A percentile compares a stretch with the other conserved stretches of the same genome.
Evolutionary conservation across 2,329 filamentous ascomycete species (phyloP).

Genomic region (Xylariaceae sp.): DNA sequence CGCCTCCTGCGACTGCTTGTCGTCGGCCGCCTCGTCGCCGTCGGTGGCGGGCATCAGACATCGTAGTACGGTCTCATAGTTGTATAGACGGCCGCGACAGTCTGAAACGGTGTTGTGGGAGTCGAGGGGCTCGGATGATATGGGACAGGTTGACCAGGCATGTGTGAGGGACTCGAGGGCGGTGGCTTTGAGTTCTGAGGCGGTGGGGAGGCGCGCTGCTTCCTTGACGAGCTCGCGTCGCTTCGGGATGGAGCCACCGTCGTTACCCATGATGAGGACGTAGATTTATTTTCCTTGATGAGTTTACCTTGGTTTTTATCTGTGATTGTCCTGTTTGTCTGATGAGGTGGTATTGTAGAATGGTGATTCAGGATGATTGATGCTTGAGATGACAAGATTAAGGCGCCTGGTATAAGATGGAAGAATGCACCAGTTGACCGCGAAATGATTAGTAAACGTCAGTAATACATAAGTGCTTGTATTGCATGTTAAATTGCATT

Average conservation of each 20-base stretch:
- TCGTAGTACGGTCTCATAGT: constrained; percentile 83
- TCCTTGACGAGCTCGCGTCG: constrained; percentile 94
- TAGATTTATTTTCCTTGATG: neutral
- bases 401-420: too few species aligned
- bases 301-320: neutral
- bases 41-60: constrained; percentile 54
- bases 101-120: constrained; percentile 75
- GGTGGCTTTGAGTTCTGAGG: constrained; percentile 82
- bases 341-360: neutral
- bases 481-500: too few species aligned
- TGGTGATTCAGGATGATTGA: neutral
- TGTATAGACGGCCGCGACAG: constrained; percentile 78
- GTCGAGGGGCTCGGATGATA: constrained; percentile 72
- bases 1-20: constrained; percentile 16
- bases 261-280: constrained; percentile 72
- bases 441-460: too few species aligned
- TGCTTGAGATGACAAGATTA: neutral
- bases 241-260: constrained; percentile 93
- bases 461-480: too few species aligned
- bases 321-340: neutral
- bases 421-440: too few species aligned
- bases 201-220: constrained; percentile 74
- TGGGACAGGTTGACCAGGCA: constrained; percentile 78
- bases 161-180: constrained; percentile 80
- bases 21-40: constrained; percentile 19